phyloP scores from a whole-genome alignment of 139 green algal genomes.

The Coelastrella sp. region DNA sequence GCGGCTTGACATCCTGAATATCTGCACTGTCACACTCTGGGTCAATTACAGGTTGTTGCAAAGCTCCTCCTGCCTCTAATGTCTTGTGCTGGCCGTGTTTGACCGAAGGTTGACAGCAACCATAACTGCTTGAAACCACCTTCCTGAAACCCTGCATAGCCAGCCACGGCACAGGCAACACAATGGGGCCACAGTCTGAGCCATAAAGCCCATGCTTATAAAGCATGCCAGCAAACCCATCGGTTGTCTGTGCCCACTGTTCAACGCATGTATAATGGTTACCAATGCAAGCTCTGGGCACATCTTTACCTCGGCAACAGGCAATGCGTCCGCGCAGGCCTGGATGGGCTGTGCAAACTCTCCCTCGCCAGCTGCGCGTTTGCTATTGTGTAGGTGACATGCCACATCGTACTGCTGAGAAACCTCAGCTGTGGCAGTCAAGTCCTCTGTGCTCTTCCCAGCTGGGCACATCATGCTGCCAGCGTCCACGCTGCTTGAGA shows the following conservation, averaged over 20 bases:
- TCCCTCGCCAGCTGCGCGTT: background rate
- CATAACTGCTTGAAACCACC: too few species aligned
- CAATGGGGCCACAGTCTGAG: too few species aligned
- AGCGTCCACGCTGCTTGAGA: too few species aligned
- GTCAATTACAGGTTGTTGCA: background rate
- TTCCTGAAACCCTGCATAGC: background rate
- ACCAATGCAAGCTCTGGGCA: too few species aligned
- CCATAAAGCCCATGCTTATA: too few species aligned
- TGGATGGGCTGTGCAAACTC: background rate
- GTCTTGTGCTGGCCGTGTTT: background rate
- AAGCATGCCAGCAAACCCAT: too few species aligned
- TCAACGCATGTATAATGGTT: too few species aligned
- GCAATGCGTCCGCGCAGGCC: too few species aligned
- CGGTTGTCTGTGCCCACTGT: too few species aligned
- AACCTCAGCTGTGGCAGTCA: background rate
- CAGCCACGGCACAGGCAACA: too few species aligned
- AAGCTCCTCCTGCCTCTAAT: background rate
- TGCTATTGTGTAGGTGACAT: background rate
- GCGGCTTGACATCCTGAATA: background rate
- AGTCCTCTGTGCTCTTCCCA: background rate
- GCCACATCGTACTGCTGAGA: background rate
- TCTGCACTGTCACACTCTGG: too few species aligned
- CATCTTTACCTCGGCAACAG: too few species aligned
- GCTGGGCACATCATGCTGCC: background rate
- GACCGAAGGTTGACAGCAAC: background rate